Conservation (phyloP, 2,329 filamentous ascomycete species). For the Fusarium scirpi region DNA sequence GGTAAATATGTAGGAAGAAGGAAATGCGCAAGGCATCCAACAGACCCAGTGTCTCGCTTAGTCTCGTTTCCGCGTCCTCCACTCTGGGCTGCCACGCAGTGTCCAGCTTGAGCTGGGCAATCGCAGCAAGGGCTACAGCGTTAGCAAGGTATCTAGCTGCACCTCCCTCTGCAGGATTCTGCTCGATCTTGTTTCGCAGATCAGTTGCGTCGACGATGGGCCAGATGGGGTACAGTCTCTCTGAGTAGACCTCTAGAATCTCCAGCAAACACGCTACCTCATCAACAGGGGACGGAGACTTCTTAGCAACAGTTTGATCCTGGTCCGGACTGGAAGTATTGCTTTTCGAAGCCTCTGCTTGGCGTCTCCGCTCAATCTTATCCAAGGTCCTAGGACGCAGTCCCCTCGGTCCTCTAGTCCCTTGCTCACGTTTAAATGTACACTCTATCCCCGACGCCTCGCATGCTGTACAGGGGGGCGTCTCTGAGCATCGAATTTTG, state of each 20-base stretch:
- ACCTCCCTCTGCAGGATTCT: conserved; percentile 48
- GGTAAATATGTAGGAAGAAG: conserved; percentile 65
- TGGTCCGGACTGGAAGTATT: conserved; percentile 18
- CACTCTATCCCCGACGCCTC: conserved; percentile 59
- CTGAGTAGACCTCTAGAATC: conserved; percentile 59
- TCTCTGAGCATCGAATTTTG: conserved; percentile 64
- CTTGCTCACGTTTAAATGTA: conserved; percentile 61
- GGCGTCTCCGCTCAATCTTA: conserved; percentile 52
- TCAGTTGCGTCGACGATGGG: conserved; percentile 61
- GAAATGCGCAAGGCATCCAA: conserved; percentile 59
- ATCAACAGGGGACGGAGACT: conserved; percentile 27
- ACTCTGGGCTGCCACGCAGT: conserved; percentile 46
- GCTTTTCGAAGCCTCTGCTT: conserved; percentile 20
- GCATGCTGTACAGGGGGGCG: conserved; percentile 61
- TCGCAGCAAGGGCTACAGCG: conserved; percentile 61
- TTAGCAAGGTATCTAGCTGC: conserved; percentile 57
- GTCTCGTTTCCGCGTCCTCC: conserved; percentile 46
- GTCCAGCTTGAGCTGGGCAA: conserved; percentile 61
- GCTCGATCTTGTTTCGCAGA: conserved; percentile 54
- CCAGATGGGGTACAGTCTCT: conserved; percentile 65
- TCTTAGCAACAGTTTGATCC: conserved; percentile 4
- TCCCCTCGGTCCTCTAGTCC: conserved; percentile 59
- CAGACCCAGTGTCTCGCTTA: conserved; percentile 48
- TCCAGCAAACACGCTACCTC: conserved; percentile 46
- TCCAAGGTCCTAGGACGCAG: conserved; percentile 59